phyloP scores from a whole-genome alignment of 768 basidiomycete species.

The Clathrus columnatus region DNA sequence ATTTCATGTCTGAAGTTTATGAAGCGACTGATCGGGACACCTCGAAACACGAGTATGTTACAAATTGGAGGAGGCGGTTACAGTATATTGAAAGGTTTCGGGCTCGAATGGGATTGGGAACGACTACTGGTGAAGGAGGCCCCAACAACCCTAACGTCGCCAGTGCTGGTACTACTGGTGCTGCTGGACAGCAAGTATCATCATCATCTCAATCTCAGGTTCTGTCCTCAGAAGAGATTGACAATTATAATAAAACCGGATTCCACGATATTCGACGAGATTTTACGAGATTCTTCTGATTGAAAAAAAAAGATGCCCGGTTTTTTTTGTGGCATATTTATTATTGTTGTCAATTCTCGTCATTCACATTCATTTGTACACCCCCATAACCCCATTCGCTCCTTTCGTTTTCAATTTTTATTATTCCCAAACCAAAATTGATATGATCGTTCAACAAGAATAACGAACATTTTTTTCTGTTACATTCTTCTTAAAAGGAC shows the following conservation, averaged over 20 bases:
- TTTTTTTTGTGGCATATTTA: neutral
- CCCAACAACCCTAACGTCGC: too few species aligned
- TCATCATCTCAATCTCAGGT: neutral
- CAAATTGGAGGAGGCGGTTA: constrained; percentile 80
- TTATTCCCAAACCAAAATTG: neutral
- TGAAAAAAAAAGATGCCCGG: neutral
- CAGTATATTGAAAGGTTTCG: constrained; percentile 69
- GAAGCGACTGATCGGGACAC: constrained; percentile 66
- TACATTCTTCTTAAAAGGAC: too few species aligned
- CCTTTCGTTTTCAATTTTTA: neutral
- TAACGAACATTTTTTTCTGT: too few species aligned
- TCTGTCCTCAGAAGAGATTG: neutral
- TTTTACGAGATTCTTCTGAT: constrained; percentile 6
- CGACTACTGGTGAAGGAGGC: neutral
- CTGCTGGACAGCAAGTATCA: neutral
- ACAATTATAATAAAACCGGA: neutral
- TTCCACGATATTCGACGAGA: constrained; percentile 5
- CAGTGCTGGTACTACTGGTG: too few species aligned
- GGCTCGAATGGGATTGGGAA: too few species aligned
- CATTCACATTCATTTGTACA: neutral
- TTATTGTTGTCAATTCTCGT: neutral
- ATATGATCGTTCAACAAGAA: too few species aligned
- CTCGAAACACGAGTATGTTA: constrained; percentile 64
- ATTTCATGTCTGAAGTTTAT: constrained; percentile 87
- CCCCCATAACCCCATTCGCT: neutral